Evolutionary conservation across 2,329 filamentous ascomycete species (phyloP).

Genomic region (Thielaviopsis musarum): DNA sequence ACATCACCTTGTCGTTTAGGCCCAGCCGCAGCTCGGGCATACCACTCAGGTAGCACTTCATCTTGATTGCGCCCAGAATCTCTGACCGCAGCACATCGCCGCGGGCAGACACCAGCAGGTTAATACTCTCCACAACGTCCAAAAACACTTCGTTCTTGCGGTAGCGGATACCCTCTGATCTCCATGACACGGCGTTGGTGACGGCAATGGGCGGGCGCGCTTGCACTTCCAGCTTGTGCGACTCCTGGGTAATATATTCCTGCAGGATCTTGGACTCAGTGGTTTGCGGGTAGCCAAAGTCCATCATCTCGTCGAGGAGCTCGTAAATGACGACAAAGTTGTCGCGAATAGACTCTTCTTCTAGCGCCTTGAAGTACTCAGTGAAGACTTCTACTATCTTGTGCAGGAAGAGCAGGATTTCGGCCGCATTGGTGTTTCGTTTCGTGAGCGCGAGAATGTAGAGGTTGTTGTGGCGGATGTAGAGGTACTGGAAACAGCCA

Average conservation of each 20-base stretch:
- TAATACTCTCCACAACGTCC: slow-evolving; percentile 91
- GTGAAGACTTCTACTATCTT: slow-evolving; percentile 98
- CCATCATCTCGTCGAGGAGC: slow-evolving; percentile 99
- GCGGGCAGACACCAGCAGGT: slow-evolving; percentile 82
- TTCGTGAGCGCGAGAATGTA: slow-evolving; percentile 96
- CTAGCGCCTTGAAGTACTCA: slow-evolving; percentile 97
- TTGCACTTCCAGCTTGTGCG: slow-evolving; percentile 94
- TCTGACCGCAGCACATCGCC: slow-evolving; percentile 93
- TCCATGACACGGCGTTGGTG: slow-evolving; percentile 95
- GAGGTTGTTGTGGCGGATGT: slow-evolving; percentile 98
- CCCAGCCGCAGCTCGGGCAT: slow-evolving; percentile 94
- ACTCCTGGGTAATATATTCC: slow-evolving; percentile 98
- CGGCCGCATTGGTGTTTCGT: slow-evolving; percentile 95
- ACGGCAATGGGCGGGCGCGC: slow-evolving; percentile 92
- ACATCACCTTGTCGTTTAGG: slow-evolving; percentile 99
- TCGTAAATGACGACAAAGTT: slow-evolving; percentile 99
- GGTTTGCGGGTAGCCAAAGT: slow-evolving; percentile 97
- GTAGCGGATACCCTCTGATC: slow-evolving; percentile 93
- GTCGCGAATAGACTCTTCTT: slow-evolving; percentile 96
- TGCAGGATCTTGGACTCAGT: slow-evolving; percentile 97
- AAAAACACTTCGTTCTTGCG: slow-evolving; percentile 99
- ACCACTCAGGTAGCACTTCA: slow-evolving; percentile 97
- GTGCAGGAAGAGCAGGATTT: slow-evolving; percentile 95
- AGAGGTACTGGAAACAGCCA: slow-evolving; percentile 58
- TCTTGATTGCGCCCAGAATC: slow-evolving; percentile 93